Base-by-base conservation (phyloP, 345 rosid species). In the Streptanthus diversifolius region DNA sequence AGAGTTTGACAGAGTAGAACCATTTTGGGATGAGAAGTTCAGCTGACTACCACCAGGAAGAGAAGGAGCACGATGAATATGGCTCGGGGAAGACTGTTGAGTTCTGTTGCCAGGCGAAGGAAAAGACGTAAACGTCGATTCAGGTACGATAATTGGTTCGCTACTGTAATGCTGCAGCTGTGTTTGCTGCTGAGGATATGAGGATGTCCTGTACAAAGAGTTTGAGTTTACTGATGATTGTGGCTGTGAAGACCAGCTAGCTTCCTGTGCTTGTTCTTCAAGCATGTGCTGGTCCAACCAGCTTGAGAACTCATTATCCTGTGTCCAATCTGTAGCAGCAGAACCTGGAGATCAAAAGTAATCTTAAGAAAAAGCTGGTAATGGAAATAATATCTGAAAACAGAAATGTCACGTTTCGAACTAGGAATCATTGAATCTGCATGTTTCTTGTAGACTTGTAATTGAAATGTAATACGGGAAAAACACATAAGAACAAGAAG, bases 271-370 rank as follows among this genome's bases (percentile, higher is more conserved):
- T 72, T 75, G 84, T 79, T 88, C 99, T 56, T 87, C 90, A 59
- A 81, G 39, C 63, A 84, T 73, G 40, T 88, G 82, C 70, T 83
- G 93, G 45, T 95, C 99, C 27, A 87, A 65, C 96, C 96, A 90
- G 69, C 77, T 77, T 44, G 81, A 56, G 68, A 82, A 84, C 49
- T 92, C 98, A 41, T 84, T 93, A 58, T 90, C 98, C 71, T 88
- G 93, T 22, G 90, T 82, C 98, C 97, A 86, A 8, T 93, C 97
- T 45, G 97, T 77, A 53, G 88, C 88, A 54, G 99, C 75, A 54
- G 99, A 95, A 81, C 99, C 99, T 95, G 83, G 44, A 83, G 63
- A 80, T 15, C 41, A 66, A 55, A n/a, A 51, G 25, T 6, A 51
- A 18, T 37, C 14, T 72, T 59, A 60, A 60, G 32, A 29, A 47